A percentile compares a stretch with the other conserved stretches of the same genome.
Conservation (phyloP, 148 eudicot species). For the Oxyria digyna region DNA sequence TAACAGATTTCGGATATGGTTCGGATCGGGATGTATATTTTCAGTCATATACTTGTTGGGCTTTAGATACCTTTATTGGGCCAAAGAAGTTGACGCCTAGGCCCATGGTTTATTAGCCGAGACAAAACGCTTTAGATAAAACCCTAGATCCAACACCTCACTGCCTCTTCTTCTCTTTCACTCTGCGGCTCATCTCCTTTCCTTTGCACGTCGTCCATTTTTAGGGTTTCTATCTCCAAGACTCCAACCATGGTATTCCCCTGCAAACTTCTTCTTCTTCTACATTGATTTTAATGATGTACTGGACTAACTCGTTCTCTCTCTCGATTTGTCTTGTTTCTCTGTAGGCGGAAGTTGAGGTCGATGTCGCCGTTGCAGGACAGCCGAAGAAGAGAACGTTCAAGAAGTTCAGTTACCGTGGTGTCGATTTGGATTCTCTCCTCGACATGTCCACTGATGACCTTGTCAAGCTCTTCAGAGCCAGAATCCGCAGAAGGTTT, state of each 20-base stretch:
- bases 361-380: conserved; percentile 12
- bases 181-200: neutral
- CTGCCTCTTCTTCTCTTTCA: neutral
- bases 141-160: neutral
- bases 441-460: conserved; percentile 45
- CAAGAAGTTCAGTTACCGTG: conserved; percentile 46
- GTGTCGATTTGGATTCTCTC: conserved; percentile 40
- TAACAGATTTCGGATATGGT: too few relatives aligned
- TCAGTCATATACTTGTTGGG: too few relatives aligned
- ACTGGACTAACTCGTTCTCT: neutral
- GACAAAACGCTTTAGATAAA: neutral
- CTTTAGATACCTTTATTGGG: neutral
- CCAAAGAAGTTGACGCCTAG: neutral
- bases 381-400: conserved; percentile 48
- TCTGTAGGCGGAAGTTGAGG: conserved; percentile 27
- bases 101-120: neutral
- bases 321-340: neutral
- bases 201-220: too few relatives aligned
- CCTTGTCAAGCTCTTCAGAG: conserved; percentile 34
- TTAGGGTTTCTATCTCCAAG: conserved; percentile 2
- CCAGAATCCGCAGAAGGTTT: conserved; percentile 49
- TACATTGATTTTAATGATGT: neutral
- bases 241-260: neutral
- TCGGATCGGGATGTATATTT: too few relatives aligned
- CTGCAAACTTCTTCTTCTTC: too few relatives aligned